A percentile compares a stretch with the other conserved stretches of the same genome.
phyloP scores from a whole-genome alignment of 495 filamentous ascomycete species.

The Rhypophila decipiens region DNA sequence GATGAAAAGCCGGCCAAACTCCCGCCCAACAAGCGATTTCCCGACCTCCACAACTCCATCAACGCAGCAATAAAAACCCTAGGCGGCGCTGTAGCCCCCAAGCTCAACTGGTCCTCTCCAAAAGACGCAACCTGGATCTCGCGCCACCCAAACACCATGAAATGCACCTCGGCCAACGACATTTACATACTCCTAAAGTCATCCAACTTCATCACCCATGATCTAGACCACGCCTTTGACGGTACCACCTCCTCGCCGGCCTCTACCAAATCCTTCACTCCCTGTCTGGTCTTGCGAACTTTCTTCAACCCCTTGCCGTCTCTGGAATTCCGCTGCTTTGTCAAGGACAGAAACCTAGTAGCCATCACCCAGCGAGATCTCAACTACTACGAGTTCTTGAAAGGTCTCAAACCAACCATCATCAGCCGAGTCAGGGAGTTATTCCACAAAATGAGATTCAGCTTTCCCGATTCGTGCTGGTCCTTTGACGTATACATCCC shows the following conservation, averaged over 20 bases:
- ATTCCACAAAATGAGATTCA: slow-evolving; percentile 62
- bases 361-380: slow-evolving; percentile 85
- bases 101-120: slow-evolving; percentile 94
- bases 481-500: slow-evolving; percentile 90
- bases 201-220: slow-evolving; percentile 88
- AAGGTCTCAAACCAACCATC: slow-evolving; percentile 56
- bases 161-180: slow-evolving; percentile 81
- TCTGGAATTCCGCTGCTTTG: slow-evolving; percentile 93
- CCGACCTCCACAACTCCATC: slow-evolving; percentile 68
- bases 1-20: slow-evolving; percentile 24
- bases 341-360: slow-evolving; percentile 68
- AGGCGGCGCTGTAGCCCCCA: slow-evolving; percentile 78
- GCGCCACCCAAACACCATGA: slow-evolving; percentile 76
- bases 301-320: slow-evolving; percentile 82
- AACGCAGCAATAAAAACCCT: slow-evolving; percentile 69
- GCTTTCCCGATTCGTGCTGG: slow-evolving; percentile 78
- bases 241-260: slow-evolving; percentile 46
- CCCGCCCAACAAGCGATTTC: slow-evolving; percentile 43
- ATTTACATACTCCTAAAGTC: slow-evolving; percentile 90
- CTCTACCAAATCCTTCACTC: slow-evolving; percentile 24
- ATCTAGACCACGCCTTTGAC: slow-evolving; percentile 88
- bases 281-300: slow-evolving; percentile 70
- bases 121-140: slow-evolving; percentile 97
- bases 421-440: slow-evolving; percentile 58
- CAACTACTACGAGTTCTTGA: slow-evolving; percentile 82